Evolutionary conservation across 495 filamentous ascomycete species (phyloP).

Genomic region (Articulospora tetracladia): DNA sequence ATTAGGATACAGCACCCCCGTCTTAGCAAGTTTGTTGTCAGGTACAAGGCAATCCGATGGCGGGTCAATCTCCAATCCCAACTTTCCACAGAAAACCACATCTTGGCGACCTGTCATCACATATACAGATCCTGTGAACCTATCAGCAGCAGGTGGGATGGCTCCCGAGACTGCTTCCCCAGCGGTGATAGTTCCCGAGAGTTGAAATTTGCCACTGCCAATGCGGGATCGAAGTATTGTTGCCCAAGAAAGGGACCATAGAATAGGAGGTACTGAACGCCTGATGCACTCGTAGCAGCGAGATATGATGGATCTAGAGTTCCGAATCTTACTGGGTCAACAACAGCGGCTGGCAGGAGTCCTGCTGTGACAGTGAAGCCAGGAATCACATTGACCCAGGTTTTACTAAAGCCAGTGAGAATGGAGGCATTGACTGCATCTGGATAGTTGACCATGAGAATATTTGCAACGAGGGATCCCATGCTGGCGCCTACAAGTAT

Average conservation of each 20-base stretch:
- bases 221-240: slow-evolving; percentile 9
- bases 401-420: slow-evolving; percentile 17
- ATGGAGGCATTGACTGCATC: slow-evolving; percentile 19
- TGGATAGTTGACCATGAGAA: slow-evolving; percentile 21
- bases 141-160: neutral
- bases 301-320: slow-evolving; percentile 10
- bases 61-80: neutral
- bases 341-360: slow-evolving; percentile 4
- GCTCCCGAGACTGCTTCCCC: slow-evolving; percentile 6
- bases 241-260: neutral
- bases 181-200: slow-evolving; percentile 4
- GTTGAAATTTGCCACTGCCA: slow-evolving; percentile 1
- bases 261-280: slow-evolving; percentile 6
- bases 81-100: slow-evolving; percentile 10
- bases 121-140: slow-evolving; percentile 1
- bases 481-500: slow-evolving; percentile 22
- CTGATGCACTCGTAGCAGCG: neutral
- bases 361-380: neutral
- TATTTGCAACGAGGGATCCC: slow-evolving; percentile 24
- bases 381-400: neutral
- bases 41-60: neutral
- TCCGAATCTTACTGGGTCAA: neutral
- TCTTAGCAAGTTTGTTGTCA: neutral
- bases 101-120: slow-evolving; percentile 12
- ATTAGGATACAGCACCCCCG: neutral